Percentiles rank a stretch among this genome's conserved stretches.
Evolutionary conservation across 805 yeast species (phyloP).

Genomic region (Teunomyces pallodes): DNA sequence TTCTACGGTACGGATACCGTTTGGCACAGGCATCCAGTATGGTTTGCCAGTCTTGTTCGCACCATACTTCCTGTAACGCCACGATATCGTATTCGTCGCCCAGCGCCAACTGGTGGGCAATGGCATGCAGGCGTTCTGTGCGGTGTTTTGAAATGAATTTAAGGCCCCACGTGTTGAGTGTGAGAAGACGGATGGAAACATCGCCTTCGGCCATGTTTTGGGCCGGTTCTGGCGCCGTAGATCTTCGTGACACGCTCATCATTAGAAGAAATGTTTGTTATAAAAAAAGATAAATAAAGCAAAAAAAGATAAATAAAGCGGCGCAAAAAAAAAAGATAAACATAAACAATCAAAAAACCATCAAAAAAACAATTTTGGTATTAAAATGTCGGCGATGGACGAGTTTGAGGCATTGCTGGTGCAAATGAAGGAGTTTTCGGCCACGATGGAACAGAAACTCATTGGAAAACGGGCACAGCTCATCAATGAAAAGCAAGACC

Average conservation of each 20-base stretch:
- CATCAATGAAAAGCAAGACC: slow-evolving; percentile 32
- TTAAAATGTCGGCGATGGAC: slow-evolving; percentile 16
- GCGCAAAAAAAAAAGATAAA: neutral
- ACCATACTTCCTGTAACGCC: slow-evolving; percentile 96
- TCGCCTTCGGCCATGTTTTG: neutral
- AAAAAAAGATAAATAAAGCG: no score
- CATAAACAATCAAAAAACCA: neutral
- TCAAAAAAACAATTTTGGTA: neutral
- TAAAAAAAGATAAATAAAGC: neutral
- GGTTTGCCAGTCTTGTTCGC: slow-evolving; percentile 75
- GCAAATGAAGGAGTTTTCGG: slow-evolving; percentile 40
- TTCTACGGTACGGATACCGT: slow-evolving; percentile 61
- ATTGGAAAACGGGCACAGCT: slow-evolving; percentile 30
- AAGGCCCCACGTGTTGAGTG: slow-evolving; percentile 87
- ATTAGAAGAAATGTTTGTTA: neutral
- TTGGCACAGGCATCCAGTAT: slow-evolving; percentile 45
- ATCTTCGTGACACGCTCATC: neutral
- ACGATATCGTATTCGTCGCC: slow-evolving; percentile 64
- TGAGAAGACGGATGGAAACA: slow-evolving; percentile 47
- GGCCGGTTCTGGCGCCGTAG: neutral
- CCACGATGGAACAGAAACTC: slow-evolving; percentile 33
- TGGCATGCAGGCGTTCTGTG: slow-evolving; percentile 61
- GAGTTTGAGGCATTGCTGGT: slow-evolving; percentile 35
- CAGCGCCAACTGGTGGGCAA: slow-evolving; percentile 61
- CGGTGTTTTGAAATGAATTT: slow-evolving; percentile 78